Evolutionary conservation across 2,329 filamentous ascomycete species (phyloP), one percentile per base, ranked within the genome.

Genomic region (Emydomyces testavorans): DNA sequence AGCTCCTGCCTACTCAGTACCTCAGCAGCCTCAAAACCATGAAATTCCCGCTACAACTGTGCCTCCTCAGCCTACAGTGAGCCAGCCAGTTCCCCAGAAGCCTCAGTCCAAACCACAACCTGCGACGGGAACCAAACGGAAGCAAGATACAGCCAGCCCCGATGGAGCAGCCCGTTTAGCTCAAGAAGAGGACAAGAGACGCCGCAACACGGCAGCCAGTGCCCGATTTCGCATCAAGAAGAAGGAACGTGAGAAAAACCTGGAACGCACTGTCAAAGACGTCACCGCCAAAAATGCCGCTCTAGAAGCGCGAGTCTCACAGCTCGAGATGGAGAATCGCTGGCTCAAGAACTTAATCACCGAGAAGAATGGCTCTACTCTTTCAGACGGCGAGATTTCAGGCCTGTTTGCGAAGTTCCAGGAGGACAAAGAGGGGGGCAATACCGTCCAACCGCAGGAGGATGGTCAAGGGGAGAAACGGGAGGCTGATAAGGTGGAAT

Each of bases 161-260:
- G 84, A 89, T 64, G 84, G 88, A 53, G 72, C 78, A 32, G 82
- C 82, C 10, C 81, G 84, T 32, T 56, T 80, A 4, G 83, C 83
- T 10, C 86, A 86, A 18, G 87, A 94, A 65, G 87, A 94, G 67
- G 87, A 94, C 64, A 93, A 93, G 71, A 82, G 87, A 42, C 80
- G 86, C 50, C 80, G 87, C 54, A 94, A 94, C 69, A 93, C 88
- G 1, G 87, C 87, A 26, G 87, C 87, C 48, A 88, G 82, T 55
- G 87, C 87, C 15, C 83, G 87, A 42, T 94, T 94, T 75, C 83
- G 87, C 51, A 80, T 92, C 63, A 94, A 94, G 79, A 94, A 94
- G 82, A 94, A 94, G 78, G 85, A 92, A 69, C 82, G 87, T 43
- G 87, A 94, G 71, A 84, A 89, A 65, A 83, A 85, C 6, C 78